Evolutionary conservation across 73 alveolate genomes (phyloP).

Genomic region (Breviolum minutum): DNA sequence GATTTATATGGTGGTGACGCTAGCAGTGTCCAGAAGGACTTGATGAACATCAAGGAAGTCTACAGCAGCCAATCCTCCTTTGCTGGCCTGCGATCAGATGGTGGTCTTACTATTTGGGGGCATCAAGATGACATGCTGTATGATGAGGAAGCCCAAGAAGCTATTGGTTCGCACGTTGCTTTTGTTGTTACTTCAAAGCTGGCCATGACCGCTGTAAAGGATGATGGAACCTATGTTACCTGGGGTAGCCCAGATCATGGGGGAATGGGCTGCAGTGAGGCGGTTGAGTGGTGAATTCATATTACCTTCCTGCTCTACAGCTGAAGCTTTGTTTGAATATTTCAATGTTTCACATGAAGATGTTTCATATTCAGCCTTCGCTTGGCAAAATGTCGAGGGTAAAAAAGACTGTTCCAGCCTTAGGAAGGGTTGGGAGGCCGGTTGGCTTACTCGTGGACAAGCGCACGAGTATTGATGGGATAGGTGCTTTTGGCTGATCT

Average conservation of each 20-base stretch:
- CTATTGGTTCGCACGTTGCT: not conserved
- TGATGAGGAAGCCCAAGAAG: not conserved
- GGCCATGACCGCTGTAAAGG: constrained; percentile 8
- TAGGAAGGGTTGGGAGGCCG: no score
- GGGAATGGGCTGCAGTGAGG: not conserved
- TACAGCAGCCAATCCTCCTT: constrained; percentile 65
- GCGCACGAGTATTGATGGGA: no score
- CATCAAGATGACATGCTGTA: not conserved
- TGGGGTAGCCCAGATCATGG: constrained; percentile 66
- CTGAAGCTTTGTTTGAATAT: no score
- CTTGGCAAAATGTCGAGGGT: no score
- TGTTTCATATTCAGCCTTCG: not conserved
- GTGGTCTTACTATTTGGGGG: constrained; percentile 23
- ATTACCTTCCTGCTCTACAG: no score
- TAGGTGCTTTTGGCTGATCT: no score
- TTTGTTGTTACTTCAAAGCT: not conserved
- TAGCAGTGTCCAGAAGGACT: not conserved
- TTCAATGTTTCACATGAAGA: not conserved
- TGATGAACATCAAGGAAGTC: constrained; percentile 18
- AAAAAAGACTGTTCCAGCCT: no score
- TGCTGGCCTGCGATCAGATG: constrained; percentile 54
- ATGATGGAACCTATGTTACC: constrained; percentile 1
- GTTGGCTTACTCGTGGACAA: no score
- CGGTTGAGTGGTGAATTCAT: no score
- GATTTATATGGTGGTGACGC: constrained; percentile 11